Evolutionary conservation across 495 filamentous ascomycete genomes (phyloP).

Genomic region (Hypoxylon fragiforme): DNA sequence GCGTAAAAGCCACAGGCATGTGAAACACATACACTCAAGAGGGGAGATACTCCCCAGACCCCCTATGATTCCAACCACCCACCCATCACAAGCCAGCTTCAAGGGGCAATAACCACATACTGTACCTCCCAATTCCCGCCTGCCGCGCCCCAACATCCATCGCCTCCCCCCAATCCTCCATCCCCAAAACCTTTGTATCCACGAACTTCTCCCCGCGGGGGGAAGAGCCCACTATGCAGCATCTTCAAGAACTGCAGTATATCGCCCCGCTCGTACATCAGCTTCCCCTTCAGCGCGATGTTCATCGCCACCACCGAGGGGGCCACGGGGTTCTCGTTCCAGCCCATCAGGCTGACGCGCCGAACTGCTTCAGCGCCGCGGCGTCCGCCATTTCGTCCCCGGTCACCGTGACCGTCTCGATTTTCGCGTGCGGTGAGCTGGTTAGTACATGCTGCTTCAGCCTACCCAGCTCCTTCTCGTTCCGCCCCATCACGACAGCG

Average conservation of each 20-base stretch:
- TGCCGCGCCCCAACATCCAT: slow-evolving; percentile 37
- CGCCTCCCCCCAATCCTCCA: slow-evolving; percentile 40
- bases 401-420: slow-evolving; percentile 44
- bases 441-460: slow-evolving; percentile 29
- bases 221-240: slow-evolving; percentile 39
- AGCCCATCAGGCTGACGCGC: slow-evolving; percentile 52
- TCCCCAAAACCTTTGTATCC: slow-evolving; percentile 30
- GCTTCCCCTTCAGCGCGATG: slow-evolving; percentile 43
- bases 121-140: slow-evolving; percentile 34
- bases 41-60: no score
- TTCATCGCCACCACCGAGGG: slow-evolving; percentile 28
- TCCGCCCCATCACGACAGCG: slow-evolving; percentile 55
- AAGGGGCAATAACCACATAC: slow-evolving; percentile 31
- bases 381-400: slow-evolving; percentile 47
- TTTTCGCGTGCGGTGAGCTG: slow-evolving; percentile 12
- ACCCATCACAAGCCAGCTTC: not conserved
- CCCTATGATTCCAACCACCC: no score
- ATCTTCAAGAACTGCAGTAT: slow-evolving; percentile 38
- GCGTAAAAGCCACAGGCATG: no score
- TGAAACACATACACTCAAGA: not conserved
- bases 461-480: slow-evolving; percentile 38
- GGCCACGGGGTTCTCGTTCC: slow-evolving; percentile 20
- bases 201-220: slow-evolving; percentile 34
- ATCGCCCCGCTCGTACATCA: slow-evolving; percentile 46
- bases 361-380: slow-evolving; percentile 38